These are phyloP conservation scores for Pseudoscleropodium purum DNA, from an alignment of 225 moss, liverwort and hornwort species.

Conservation along the genomic window DNA sequence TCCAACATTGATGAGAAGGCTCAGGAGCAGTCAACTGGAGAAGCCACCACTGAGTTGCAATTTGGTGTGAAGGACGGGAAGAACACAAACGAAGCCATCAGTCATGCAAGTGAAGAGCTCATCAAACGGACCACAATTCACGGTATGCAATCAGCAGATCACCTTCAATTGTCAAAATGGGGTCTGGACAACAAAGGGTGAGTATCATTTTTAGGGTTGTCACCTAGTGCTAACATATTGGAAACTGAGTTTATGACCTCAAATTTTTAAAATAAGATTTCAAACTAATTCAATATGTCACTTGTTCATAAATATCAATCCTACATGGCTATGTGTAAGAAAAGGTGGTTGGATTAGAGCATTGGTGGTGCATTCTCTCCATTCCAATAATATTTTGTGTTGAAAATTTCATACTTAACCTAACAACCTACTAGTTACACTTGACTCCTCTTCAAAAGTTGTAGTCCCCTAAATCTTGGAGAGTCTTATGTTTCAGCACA, in stretches of 20 bases:
- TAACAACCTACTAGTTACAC: background rate
- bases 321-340: background rate
- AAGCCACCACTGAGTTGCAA: slow-evolving; percentile 24
- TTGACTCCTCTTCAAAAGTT: background rate
- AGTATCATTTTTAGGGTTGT: background rate
- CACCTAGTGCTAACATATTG: background rate
- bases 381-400: background rate
- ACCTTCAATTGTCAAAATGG: background rate
- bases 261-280: background rate
- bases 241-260: background rate
- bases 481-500: too few species aligned
- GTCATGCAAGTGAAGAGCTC: slow-evolving; percentile 25
- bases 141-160: background rate
- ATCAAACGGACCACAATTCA: background rate
- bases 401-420: background rate
- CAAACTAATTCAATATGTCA: background rate
- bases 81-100: slow-evolving; percentile 21
- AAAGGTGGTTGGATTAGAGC: background rate
- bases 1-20: background rate
- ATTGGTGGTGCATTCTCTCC: background rate
- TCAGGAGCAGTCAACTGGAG: background rate
- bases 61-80: slow-evolving; percentile 35
- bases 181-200: background rate
- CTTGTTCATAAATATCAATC: background rate
- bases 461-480: too few species aligned